Conservation (phyloP, 2,329 filamentous ascomycete genomes). For the Monilinia aucupariae region DNA sequence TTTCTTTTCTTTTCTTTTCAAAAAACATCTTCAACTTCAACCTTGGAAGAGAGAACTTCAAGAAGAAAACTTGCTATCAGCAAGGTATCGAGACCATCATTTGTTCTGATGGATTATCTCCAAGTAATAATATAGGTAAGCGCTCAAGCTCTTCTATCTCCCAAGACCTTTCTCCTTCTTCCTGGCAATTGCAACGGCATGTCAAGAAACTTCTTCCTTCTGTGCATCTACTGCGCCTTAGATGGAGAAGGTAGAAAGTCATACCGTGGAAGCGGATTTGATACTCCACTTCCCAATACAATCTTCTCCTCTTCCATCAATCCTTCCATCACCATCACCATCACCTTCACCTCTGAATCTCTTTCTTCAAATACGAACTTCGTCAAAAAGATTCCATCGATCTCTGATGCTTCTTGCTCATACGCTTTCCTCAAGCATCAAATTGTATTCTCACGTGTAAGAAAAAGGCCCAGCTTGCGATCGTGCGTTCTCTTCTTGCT, state of each 20-base stretch:
- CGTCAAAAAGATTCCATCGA: no score
- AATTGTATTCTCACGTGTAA: not conserved
- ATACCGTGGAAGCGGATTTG: not conserved
- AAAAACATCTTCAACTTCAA: no score
- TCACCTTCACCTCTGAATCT: not conserved
- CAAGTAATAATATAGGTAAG: not conserved
- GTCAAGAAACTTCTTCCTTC: not conserved
- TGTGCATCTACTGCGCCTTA: not conserved
- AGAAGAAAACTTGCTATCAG: not conserved
- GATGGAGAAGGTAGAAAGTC: not conserved
- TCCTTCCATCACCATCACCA: no score
- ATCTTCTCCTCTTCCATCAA: not conserved
- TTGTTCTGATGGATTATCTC: not conserved
- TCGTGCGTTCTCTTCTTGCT: not conserved
- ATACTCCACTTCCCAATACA: not conserved
- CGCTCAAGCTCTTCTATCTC: not conserved
- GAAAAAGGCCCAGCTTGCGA: no score
- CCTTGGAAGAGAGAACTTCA: not conserved
- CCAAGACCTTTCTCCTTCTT: not conserved
- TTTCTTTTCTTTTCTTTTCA: not conserved
- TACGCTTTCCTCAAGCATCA: not conserved
- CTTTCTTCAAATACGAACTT: not conserved
- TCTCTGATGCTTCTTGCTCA: not conserved
- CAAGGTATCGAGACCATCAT: not conserved
- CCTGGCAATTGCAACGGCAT: not conserved